Evolutionary conservation across 169 alveolate genomes (phyloP).

Genomic region (Cryptosporidium ubiquitum): DNA sequence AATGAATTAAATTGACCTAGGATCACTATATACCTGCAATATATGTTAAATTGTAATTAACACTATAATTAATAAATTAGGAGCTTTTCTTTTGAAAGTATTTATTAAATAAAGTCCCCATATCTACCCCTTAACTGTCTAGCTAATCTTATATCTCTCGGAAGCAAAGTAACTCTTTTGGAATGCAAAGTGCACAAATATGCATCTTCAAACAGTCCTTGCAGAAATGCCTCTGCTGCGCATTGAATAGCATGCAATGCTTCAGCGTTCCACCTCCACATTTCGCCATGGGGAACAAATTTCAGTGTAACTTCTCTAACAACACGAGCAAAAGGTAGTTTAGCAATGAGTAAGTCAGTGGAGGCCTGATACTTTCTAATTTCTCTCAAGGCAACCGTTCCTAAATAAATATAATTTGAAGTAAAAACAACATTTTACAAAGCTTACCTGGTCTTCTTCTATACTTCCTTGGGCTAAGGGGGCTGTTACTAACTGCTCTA

Average conservation of each 20-base stretch:
- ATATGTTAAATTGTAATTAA: not conserved
- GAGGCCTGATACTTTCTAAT: constrained; percentile 92
- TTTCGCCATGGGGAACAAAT: constrained; percentile 78
- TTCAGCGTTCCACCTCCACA: constrained; percentile 83
- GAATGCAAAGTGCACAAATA: constrained; percentile 87
- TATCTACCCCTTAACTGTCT: constrained; percentile 82
- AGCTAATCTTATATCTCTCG: constrained; percentile 86
- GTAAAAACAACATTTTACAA: not conserved
- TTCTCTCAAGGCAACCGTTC: constrained; percentile 94
- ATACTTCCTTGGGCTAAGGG: constrained; percentile 51
- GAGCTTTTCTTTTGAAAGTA: not conserved
- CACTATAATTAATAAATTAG: not conserved
- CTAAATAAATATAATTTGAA: constrained; percentile 79
- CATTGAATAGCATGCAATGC: constrained; percentile 86
- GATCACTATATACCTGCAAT: not conserved
- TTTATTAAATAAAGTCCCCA: constrained; percentile 61
- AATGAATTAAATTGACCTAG: not conserved
- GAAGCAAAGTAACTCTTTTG: constrained; percentile 86
- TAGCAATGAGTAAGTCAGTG: constrained; percentile 92
- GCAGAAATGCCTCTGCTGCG: constrained; percentile 86
- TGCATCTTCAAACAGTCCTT: constrained; percentile 86
- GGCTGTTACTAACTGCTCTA: constrained; percentile 35
- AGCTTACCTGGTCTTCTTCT: constrained; percentile 74
- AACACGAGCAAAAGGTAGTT: constrained; percentile 94
- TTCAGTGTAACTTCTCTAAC: constrained; percentile 91